Evolutionary conservation across 495 filamentous ascomycete genomes (phyloP), one percentile per base, ranked within the genome.

Genomic region (Aspergillus sclerotioniger): DNA sequence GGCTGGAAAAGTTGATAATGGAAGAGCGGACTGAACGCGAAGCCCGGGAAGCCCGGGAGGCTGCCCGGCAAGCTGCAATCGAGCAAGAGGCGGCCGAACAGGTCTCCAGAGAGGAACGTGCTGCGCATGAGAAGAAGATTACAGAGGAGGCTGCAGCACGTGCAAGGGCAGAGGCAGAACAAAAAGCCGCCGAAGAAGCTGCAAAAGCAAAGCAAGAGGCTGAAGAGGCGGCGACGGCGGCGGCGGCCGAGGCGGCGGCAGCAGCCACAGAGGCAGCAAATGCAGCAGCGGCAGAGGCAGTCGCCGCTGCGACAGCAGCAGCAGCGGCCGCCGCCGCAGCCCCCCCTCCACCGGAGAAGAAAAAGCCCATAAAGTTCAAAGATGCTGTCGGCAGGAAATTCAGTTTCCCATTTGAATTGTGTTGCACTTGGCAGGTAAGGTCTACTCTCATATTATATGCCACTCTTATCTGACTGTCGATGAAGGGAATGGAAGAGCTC

Each of bases 341-440:
- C 20, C 64, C 67, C 32, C 68, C 72, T 4, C 63, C 71, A 15
- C 66, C 72, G 5, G 78, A 82, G 46, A 83, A 83, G 62, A 83
- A 85, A 58, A 79, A 80, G 57, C 83, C 84, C 6, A 84, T 95
- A 71, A 88, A 89, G 64, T 92, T 95, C 74, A 91, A 91, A 68
- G 90, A 95, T 68, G 90, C 90, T 15, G 84, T 95, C 25, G 88
- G 89, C 28, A 81, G 90, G 49, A 93, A 92, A 68, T 95, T 92
- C 65, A 90, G 82, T 71, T 93, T 95, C 60, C 90, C 90, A 3
- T 93, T 84, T 62, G 82, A 92, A 59, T 59, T 92, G 19, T 93
- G 90, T 70, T 84, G 84, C 55, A 90, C 87, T 1, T 95, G 89
- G 90, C 78, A 83, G 80, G 89, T 90, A 82, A 59, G 84, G 53